A percentile compares a stretch with the other conserved stretches of the same genome.
These are phyloP conservation scores for Diacronema lutheri DNA, from an alignment of 78 protist genomes.

Conservation along the genomic window DNA sequence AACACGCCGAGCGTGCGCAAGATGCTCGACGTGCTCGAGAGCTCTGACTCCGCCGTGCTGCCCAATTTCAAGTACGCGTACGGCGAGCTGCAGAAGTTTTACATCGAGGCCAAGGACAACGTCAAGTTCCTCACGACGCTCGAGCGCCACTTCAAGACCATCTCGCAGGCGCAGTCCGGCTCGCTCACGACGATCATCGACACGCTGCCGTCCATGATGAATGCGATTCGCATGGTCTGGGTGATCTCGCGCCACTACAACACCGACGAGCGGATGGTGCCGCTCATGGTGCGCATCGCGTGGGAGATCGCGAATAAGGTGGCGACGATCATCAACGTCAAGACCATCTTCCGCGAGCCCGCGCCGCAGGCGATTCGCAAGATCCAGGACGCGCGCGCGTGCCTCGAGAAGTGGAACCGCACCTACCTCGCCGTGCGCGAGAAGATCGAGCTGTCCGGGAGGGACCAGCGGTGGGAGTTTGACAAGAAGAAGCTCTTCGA, in stretches of 20 bases:
- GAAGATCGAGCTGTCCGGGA: conserved; percentile 66
- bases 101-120: conserved; percentile 86
- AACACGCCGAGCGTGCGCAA: conserved; percentile 44
- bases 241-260: conserved; percentile 78
- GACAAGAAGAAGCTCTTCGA: conserved; percentile 68
- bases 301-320: conserved; percentile 28
- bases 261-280: conserved; percentile 74
- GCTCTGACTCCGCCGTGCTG: background rate
- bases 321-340: background rate
- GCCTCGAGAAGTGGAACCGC: background rate
- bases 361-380: background rate
- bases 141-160: conserved; percentile 84
- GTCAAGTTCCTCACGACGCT: conserved; percentile 83
- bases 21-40: conserved; percentile 48
- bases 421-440: conserved; percentile 46
- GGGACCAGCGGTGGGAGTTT: conserved; percentile 83
- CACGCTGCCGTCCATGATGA: conserved; percentile 75
- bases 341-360: background rate
- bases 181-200: conserved; percentile 49
- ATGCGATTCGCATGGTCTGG: conserved; percentile 90
- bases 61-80: conserved; percentile 10
- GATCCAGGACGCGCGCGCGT: background rate
- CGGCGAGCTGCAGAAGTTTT: conserved; percentile 41
- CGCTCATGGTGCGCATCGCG: conserved; percentile 70
- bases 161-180: conserved; percentile 31